Evolutionary conservation across 2,329 filamentous ascomycete species (phyloP).

Genomic region (Aspergillus pseudoterreus): DNA sequence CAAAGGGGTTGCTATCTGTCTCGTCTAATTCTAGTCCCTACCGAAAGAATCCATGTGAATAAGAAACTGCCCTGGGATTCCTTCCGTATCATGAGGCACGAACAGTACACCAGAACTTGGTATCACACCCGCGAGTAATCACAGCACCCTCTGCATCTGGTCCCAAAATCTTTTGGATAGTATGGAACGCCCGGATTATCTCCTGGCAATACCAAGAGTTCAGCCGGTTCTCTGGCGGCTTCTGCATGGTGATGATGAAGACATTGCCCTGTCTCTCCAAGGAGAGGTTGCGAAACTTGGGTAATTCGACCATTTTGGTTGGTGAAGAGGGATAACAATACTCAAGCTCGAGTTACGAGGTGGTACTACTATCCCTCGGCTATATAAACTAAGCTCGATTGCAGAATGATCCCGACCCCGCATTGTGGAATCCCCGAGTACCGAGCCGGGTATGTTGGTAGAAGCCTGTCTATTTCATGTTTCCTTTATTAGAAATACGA

Average conservation of each 20-base stretch:
- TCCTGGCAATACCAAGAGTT: slow-evolving; percentile 51
- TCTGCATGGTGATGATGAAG: slow-evolving; percentile 54
- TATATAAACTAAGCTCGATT: background rate
- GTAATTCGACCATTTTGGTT: slow-evolving; percentile 20
- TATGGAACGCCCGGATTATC: slow-evolving; percentile 48
- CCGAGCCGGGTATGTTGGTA: too few relatives aligned
- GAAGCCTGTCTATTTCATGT: too few relatives aligned
- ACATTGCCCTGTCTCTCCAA: slow-evolving; percentile 45
- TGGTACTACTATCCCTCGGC: background rate
- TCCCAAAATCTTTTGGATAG: slow-evolving; percentile 46
- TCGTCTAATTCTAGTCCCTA: slow-evolving; percentile 47
- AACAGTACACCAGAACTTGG: slow-evolving; percentile 48
- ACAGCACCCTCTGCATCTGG: slow-evolving; percentile 50
- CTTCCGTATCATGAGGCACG: background rate
- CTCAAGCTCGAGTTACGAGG: background rate
- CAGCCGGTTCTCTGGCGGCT: slow-evolving; percentile 53
- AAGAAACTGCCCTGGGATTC: background rate
- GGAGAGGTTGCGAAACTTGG: slow-evolving; percentile 40
- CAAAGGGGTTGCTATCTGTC: slow-evolving; percentile 48
- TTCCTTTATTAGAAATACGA: too few relatives aligned
- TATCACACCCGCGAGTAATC: slow-evolving; percentile 50
- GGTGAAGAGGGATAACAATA: background rate
- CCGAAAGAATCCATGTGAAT: background rate
- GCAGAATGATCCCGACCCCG: too few relatives aligned
- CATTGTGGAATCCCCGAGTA: too few relatives aligned